phyloP scores from a whole-genome alignment of 768 basidiomycete genomes.

The Clitopilus hobsonii region DNA sequence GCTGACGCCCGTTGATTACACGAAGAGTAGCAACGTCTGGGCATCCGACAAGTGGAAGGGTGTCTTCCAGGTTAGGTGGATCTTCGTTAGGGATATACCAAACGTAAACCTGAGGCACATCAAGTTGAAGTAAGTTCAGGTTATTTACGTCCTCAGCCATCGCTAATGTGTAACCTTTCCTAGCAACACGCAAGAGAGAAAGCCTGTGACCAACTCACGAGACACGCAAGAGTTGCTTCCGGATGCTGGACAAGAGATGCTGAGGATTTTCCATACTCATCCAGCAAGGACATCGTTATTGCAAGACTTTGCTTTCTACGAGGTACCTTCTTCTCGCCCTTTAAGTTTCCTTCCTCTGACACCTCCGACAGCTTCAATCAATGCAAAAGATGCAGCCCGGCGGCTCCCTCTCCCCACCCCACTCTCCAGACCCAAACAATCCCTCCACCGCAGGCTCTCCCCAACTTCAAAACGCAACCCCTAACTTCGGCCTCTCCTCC shows the following conservation, averaged over 20 bases:
- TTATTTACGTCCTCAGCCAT: background rate
- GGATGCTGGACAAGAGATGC: constrained; percentile 95
- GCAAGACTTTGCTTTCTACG: constrained; percentile 91
- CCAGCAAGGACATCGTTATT: constrained; percentile 89
- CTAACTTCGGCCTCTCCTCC: constrained; percentile 37
- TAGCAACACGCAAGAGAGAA: constrained; percentile 96
- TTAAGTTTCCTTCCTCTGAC: background rate
- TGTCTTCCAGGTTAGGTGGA: constrained; percentile 97
- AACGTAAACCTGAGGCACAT: constrained; percentile 88
- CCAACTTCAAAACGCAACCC: constrained; percentile 37
- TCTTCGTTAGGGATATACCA: constrained; percentile 94
- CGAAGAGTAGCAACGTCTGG: constrained; percentile 94
- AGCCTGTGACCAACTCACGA: constrained; percentile 96
- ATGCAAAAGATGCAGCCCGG: constrained; percentile 65
- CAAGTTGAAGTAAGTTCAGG: constrained; percentile 64
- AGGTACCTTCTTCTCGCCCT: constrained; percentile 42
- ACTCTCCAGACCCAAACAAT: constrained; percentile 31
- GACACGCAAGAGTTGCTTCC: constrained; percentile 97
- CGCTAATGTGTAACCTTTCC: constrained; percentile 10
- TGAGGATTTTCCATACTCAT: constrained; percentile 91
- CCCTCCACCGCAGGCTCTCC: constrained; percentile 36
- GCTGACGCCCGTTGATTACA: constrained; percentile 73
- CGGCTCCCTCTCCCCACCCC: constrained; percentile 30
- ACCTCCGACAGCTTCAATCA: constrained; percentile 62
- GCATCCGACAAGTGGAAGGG: constrained; percentile 99